A percentile compares a stretch with the other conserved stretches of the same genome.
Evolutionary conservation across 768 basidiomycete species (phyloP).

Genomic region (Boletus rubescentipes): DNA sequence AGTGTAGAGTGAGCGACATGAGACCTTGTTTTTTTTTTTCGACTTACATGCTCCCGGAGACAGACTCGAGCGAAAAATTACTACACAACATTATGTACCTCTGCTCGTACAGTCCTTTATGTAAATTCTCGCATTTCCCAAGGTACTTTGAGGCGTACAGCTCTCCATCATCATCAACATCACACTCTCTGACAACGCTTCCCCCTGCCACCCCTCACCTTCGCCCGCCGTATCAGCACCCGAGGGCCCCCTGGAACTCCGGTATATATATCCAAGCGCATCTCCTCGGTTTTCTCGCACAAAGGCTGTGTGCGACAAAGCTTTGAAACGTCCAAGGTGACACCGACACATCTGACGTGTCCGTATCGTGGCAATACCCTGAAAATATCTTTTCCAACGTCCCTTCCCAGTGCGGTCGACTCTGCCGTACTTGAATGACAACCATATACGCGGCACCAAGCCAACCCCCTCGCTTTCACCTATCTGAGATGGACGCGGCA

Average conservation of each 20-base stretch:
- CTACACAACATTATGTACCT: constrained; percentile 22
- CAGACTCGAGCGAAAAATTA: not conserved
- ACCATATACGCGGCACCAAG: no score
- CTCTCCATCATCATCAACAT: constrained; percentile 5
- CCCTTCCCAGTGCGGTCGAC: not conserved
- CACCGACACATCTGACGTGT: constrained; percentile 12
- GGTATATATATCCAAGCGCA: not conserved
- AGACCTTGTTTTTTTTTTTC: not conserved
- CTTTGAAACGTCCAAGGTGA: constrained; percentile 19
- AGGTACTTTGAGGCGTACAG: constrained; percentile 4
- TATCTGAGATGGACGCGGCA: no score
- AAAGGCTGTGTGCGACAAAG: constrained; percentile 14
- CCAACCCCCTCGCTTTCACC: no score
- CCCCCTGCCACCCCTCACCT: not conserved
- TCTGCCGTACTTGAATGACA: no score
- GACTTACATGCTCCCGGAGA: constrained; percentile 23
- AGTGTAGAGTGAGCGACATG: not conserved
- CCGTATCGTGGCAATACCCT: constrained; percentile 1
- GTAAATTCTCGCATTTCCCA: constrained; percentile 28
- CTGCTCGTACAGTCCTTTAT: constrained; percentile 20
- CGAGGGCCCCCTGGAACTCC: not conserved
- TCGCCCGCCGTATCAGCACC: not conserved
- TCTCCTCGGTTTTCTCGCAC: constrained; percentile 18
- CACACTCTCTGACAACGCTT: not conserved
- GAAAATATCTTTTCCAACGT: not conserved